Percentiles rank a stretch among this genome's conserved stretches.
Conservation (phyloP, 2,329 filamentous ascomycete genomes). For the Zymoseptoria pseudotritici region DNA sequence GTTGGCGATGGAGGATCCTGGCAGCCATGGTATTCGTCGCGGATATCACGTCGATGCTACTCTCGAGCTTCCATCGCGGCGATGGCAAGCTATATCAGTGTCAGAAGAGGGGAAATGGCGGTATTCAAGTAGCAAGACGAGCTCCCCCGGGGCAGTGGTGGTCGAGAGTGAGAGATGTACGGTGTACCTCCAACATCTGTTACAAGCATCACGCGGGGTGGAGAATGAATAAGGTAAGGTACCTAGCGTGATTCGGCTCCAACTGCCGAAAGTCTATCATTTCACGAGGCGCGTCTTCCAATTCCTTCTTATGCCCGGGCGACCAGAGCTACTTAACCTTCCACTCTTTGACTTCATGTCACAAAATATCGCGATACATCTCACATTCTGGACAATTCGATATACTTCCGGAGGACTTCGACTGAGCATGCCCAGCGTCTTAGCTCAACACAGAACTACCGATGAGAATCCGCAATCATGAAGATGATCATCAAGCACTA, state of each 20-base stretch:
- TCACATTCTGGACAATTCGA: not conserved
- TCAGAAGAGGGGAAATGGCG: not conserved
- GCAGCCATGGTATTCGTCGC: not conserved
- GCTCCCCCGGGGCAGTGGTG: not conserved
- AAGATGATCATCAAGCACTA: conserved; percentile 92
- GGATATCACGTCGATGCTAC: not conserved
- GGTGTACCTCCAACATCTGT: too few relatives aligned
- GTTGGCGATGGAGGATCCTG: not conserved
- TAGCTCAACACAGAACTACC: not conserved
- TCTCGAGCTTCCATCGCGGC: not conserved
- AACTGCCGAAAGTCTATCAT: not conserved
- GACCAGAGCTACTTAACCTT: not conserved
- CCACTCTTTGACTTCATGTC: not conserved
- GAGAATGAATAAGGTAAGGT: not conserved
- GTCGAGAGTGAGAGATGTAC: too few relatives aligned
- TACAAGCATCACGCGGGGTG: too few relatives aligned
- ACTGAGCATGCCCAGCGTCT: not conserved
- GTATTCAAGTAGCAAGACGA: not conserved
- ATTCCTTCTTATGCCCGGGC: not conserved
- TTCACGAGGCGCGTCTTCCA: not conserved
- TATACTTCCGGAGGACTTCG: not conserved
- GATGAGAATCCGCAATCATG: conserved; percentile 48
- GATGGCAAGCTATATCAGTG: not conserved
- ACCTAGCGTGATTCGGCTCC: not conserved
- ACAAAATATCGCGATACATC: not conserved